Conservation (phyloP, 1,284 basidiomycete genomes). For the Malassezia pachydermatis region DNA sequence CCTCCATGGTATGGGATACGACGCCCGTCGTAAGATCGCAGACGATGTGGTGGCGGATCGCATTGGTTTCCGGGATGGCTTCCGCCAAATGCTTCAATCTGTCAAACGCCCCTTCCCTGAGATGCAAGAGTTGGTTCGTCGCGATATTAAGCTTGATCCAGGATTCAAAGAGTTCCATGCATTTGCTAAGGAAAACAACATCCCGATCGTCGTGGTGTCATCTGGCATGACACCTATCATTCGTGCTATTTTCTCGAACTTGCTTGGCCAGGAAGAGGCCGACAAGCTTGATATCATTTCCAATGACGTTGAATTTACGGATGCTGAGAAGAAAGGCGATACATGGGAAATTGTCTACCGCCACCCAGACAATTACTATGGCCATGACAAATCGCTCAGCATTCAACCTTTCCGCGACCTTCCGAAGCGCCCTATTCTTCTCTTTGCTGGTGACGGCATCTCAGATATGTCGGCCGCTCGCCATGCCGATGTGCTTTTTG, state of each 20-base stretch:
- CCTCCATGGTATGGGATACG: constrained; percentile 46
- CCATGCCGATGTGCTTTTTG: constrained; percentile 47
- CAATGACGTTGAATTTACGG: constrained; percentile 46
- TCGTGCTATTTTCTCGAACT: constrained; percentile 43
- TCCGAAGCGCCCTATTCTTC: constrained; percentile 37
- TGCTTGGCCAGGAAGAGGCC: constrained; percentile 46
- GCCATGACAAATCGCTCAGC: constrained; percentile 45
- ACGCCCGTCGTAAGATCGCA: constrained; percentile 46
- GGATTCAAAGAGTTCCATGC: constrained; percentile 48
- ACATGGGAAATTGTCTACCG: constrained; percentile 46
- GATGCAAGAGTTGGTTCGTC: constrained; percentile 43
- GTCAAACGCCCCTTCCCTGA: constrained; percentile 41
- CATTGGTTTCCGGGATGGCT: constrained; percentile 43
- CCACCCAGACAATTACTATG: constrained; percentile 45
- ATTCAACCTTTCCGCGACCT: constrained; percentile 45
- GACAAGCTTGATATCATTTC: constrained; percentile 45
- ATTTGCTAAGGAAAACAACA: constrained; percentile 42
- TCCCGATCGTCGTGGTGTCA: constrained; percentile 46
- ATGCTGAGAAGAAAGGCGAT: constrained; percentile 37
- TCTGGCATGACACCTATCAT: constrained; percentile 47
- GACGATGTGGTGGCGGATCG: constrained; percentile 44
- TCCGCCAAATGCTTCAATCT: constrained; percentile 43
- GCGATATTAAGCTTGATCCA: constrained; percentile 44
- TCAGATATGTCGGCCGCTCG: constrained; percentile 47
- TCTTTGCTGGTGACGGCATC: constrained; percentile 47